Evolutionary conservation across 768 basidiomycete genomes (phyloP).

Genomic region (Pleurotus tuoliensis): DNA sequence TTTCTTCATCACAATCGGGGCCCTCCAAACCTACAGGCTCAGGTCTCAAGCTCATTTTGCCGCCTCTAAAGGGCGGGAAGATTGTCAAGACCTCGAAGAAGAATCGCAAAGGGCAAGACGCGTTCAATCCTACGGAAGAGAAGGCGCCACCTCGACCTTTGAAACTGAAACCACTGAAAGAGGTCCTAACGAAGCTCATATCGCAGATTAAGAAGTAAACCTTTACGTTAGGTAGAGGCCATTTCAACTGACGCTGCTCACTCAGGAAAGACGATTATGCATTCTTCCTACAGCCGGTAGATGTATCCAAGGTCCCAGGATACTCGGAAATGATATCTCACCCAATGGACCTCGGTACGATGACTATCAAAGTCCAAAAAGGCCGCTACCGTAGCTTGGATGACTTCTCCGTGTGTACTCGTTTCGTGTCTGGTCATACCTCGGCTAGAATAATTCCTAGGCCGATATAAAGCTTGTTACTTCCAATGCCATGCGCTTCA

Average conservation of each 20-base stretch:
- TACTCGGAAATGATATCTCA: slow-evolving; percentile 68
- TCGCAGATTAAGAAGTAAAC: slow-evolving; percentile 71
- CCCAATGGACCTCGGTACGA: slow-evolving; percentile 93
- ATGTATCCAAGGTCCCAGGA: slow-evolving; percentile 53
- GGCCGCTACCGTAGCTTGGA: slow-evolving; percentile 79
- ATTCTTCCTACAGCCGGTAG: slow-evolving; percentile 72
- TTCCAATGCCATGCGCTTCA: slow-evolving; percentile 71
- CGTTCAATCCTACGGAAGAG: slow-evolving; percentile 14
- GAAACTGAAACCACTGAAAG: slow-evolving; percentile 78
- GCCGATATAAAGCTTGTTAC: slow-evolving; percentile 71
- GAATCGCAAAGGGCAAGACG: slow-evolving; percentile 28
- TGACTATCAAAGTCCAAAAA: slow-evolving; percentile 70
- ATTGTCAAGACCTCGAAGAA: slow-evolving; percentile 51
- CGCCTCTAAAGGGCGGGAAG: slow-evolving; percentile 61
- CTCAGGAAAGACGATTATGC: slow-evolving; percentile 82
- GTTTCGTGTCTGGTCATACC: slow-evolving; percentile 1
- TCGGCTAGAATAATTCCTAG: slow-evolving; percentile 27
- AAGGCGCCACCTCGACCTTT: slow-evolving; percentile 46
- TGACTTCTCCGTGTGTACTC: slow-evolving; percentile 63
- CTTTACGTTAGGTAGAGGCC: background rate
- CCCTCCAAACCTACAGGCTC: slow-evolving; percentile 24
- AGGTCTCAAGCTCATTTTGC: slow-evolving; percentile 63
- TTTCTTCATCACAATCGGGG: slow-evolving; percentile 2
- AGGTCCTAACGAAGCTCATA: slow-evolving; percentile 66
- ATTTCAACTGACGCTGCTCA: slow-evolving; percentile 9